These are phyloP conservation scores for Colletotrichum tabaci DNA, from an alignment of 2,329 filamentous ascomycete genomes.

Conservation along the genomic window DNA sequence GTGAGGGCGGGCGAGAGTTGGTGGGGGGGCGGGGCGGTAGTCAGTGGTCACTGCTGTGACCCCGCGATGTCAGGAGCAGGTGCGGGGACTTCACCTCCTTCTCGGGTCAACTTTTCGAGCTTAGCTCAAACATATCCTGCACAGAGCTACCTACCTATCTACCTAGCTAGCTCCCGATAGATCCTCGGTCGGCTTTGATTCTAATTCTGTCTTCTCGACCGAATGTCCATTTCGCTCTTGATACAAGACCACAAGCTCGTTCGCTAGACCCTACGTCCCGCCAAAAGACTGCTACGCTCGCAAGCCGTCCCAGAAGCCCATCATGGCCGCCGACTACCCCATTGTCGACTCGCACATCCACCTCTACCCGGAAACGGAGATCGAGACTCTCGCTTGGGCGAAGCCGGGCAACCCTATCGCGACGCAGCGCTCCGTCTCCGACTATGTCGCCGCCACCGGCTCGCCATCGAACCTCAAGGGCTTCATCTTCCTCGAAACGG, in stretches of 20 bases:
- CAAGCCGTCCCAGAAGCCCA: constrained; percentile 7
- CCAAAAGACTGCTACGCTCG: background rate
- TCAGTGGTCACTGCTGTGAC: constrained; percentile 23
- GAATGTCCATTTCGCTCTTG: background rate
- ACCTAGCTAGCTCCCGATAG: background rate
- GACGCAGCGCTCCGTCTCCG: constrained; percentile 73
- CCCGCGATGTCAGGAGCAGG: constrained; percentile 32
- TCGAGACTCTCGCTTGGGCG: constrained; percentile 80
- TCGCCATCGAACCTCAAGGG: constrained; percentile 67
- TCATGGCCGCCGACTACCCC: constrained; percentile 61
- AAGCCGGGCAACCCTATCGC: constrained; percentile 71
- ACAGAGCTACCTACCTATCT: background rate
- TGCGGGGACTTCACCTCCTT: constrained; percentile 37
- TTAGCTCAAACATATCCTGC: constrained; percentile 12
- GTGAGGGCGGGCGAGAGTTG: constrained; percentile 7
- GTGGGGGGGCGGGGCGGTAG: background rate
- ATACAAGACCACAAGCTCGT: background rate
- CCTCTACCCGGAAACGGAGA: constrained; percentile 81
- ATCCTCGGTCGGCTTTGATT: too few relatives aligned
- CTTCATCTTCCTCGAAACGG: constrained; percentile 88
- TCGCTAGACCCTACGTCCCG: background rate
- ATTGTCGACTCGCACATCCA: constrained; percentile 95
- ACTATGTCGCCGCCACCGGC: constrained; percentile 70
- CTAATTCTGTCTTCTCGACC: too few relatives aligned
- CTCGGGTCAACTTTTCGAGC: constrained; percentile 3